Base-by-base conservation (phyloP, 2,329 filamentous ascomycete genomes). In the Aspergillus chevalieri region DNA sequence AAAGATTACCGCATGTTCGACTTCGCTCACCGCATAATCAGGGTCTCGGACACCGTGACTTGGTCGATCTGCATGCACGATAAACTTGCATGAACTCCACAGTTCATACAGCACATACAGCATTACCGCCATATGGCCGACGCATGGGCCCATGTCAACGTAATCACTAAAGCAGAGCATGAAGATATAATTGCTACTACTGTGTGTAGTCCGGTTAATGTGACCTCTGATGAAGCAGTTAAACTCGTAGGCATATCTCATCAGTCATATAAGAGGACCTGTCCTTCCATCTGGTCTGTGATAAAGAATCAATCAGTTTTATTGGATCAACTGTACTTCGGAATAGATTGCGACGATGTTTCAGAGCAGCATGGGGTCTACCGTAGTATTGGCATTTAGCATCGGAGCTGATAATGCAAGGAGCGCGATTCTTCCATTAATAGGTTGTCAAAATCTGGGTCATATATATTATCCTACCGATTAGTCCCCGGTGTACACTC, bases 271-370 rank as follows among this genome's bases (percentile, higher is more conserved):
- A 10, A 22, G 70, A 93, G 26, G 55, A 49, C 56, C 9, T n/a
- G 80, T 3, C 74, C 73, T 49, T 67, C 90, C 19, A 70, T 94
- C 47, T 71, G 74, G 39, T 82, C 87, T 42, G 83, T 91, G 28
- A 87, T 84, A 56, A 78, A 75, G 48, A 73, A 79, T 15, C 87
- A 94, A 64, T 81, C 81, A 59, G 78, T 81, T 46, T 70, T 79
- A 21, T 63, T 82, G 5, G 79, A 78, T 1, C 78, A 12, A 12
- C 26, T 30, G 10, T 12, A 30, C 9, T 30, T 10, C 79, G 33
- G 89, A 95, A 74, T 95, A 89, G 6, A 87, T 95, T 52, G 85
- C 86, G 60, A 95, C 89, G 33, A 91, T 95, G 68, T 66, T 95
- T 62, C 91, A 63, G 89, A 95, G 68, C 84, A 89, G 67, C 89